Evolutionary conservation across 345 rosid genomes (phyloP).

Genomic region (Bretschneidera sinensis): DNA sequence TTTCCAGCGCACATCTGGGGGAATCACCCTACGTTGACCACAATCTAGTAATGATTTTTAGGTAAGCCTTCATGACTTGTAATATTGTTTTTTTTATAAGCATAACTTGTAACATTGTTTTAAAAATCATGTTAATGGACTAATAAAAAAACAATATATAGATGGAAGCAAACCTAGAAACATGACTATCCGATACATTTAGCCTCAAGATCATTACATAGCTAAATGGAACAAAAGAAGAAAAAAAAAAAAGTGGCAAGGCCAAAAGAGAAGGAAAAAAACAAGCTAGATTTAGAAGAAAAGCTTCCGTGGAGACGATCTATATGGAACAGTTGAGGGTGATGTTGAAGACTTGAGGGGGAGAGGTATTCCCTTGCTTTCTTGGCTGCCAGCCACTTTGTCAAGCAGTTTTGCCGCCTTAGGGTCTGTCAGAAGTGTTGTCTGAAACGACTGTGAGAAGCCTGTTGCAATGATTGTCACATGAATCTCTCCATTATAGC

Average conservation of each 20-base stretch:
- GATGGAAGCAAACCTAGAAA: neutral
- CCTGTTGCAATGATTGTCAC: slow-evolving; percentile 97
- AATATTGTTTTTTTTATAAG: too few species aligned
- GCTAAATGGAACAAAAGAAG: slow-evolving; percentile 15
- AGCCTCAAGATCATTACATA: slow-evolving; percentile 33
- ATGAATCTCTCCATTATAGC: slow-evolving; percentile 90
- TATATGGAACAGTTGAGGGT: slow-evolving; percentile 42
- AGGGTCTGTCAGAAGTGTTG: slow-evolving; percentile 70
- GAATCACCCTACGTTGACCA: too few species aligned
- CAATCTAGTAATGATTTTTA: too few species aligned
- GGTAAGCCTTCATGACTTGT: too few species aligned
- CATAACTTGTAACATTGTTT: too few species aligned
- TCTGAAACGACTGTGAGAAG: slow-evolving; percentile 93
- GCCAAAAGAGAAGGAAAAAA: neutral
- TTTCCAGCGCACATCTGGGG: too few species aligned
- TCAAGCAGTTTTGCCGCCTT: slow-evolving; percentile 58
- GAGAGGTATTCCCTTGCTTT: slow-evolving; percentile 47
- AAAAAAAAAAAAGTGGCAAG: slow-evolving; percentile 4
- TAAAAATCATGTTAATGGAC: too few species aligned
- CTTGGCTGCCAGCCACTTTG: slow-evolving; percentile 49
- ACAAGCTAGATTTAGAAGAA: slow-evolving; percentile 47
- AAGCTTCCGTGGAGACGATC: slow-evolving; percentile 62
- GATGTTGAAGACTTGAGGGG: slow-evolving; percentile 39
- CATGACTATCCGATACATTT: slow-evolving; percentile 6
- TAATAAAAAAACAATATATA: too few species aligned